Evolutionary conservation across 768 basidiomycete genomes (phyloP), one percentile per base, ranked within the genome.

Genomic region (Phaeotremella skinneri): DNA sequence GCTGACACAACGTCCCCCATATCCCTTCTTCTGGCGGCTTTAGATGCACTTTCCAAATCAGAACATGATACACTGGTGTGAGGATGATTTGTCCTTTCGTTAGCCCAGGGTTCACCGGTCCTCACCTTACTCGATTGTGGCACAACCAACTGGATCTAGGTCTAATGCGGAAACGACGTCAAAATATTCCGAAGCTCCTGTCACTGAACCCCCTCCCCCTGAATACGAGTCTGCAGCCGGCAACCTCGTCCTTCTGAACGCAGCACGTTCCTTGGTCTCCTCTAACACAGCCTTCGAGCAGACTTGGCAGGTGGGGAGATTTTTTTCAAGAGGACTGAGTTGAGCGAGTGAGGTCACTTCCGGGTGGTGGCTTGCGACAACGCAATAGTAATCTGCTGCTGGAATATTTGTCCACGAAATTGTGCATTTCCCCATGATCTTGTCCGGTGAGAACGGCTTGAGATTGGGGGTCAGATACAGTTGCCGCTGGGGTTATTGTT

Each of bases 161-260:
- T 69, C 68, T 4, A 58, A 43, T 0, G 61, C 62, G 2, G 54
- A 47, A 7, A 17, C 27, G 26, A 62, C 48, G 23, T 63, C 37
- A 20, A 64, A 67, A n/a, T 55, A 56, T 4, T 34, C 48, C 0
- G 47, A n/a, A 1, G 61, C 69, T 1, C 58, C 62, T 0, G 63
- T 13, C 2, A 67, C 54, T 7, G 51, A 53, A 0, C 69, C 69
- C 9, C 69, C 69, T 21, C 56, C 66, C 4, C 69, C 69, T 25
- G 66, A 64, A 41, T 67, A 70, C 30, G 55, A 61, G 30, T 70
- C 69, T 3, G 56, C 47, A 0, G 60, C 63, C 3, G 58, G 54
- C 29, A 67, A 31, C 30, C 47, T 56, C 17, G 34, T 37, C 34
- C 17, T 17, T 7, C 34, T 37, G 34, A 37, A 37, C 7, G 7